Evolutionary conservation across 1,284 basidiomycete genomes (phyloP).

Genomic region (Phellinidium pouzarii): DNA sequence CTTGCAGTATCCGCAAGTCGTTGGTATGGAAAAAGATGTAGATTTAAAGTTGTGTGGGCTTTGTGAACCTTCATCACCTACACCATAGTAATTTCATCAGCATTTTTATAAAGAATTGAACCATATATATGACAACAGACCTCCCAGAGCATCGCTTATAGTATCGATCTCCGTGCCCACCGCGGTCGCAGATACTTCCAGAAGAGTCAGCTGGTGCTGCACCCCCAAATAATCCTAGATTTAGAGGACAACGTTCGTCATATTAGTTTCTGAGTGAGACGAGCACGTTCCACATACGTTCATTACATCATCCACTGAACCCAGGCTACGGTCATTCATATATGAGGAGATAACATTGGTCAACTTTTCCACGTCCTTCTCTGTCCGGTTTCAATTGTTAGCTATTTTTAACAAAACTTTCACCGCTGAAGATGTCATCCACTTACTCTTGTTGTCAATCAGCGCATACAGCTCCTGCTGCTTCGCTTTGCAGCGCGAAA

Average conservation of each 20-base stretch:
- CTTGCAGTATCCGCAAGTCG: constrained; percentile 75
- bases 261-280: constrained; percentile 15
- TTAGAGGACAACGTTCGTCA: constrained; percentile 8
- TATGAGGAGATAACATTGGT: constrained; percentile 45
- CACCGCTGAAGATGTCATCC: not conserved
- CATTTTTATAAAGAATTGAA: not conserved
- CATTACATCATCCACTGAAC: constrained; percentile 55
- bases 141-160: constrained; percentile 57
- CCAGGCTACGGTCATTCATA: constrained; percentile 44
- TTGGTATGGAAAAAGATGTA: constrained; percentile 77
- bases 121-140: constrained; percentile 33
- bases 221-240: constrained; percentile 60
- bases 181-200: constrained; percentile 46
- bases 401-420: constrained; percentile 7
- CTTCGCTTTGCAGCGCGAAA: constrained; percentile 52
- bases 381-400: constrained; percentile 30
- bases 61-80: constrained; percentile 67
- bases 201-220: constrained; percentile 52
- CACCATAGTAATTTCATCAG: constrained; percentile 11
- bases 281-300: constrained; percentile 44
- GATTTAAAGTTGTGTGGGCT: constrained; percentile 76
- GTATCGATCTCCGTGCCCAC: constrained; percentile 55
- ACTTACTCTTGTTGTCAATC: constrained; percentile 56
- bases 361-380: constrained; percentile 50
- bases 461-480: constrained; percentile 51